These are phyloP conservation scores for Piper longum DNA, from an alignment of 164 flowering plant species.

Conservation along the genomic window DNA sequence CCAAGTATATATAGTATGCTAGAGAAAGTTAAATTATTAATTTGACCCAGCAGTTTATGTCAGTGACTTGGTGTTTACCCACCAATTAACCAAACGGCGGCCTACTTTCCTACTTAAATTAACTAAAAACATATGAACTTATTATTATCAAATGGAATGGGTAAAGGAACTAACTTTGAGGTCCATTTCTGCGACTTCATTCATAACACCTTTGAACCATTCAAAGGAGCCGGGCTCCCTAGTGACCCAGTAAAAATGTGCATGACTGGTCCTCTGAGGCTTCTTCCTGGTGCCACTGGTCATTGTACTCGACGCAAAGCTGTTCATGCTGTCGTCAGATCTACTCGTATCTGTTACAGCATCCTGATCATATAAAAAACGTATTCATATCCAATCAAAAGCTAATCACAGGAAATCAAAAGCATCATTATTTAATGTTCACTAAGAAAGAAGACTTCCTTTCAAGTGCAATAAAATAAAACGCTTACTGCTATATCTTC, in stretches of 20 bases:
- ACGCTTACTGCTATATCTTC: constrained; percentile 47
- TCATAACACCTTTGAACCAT: constrained; percentile 98
- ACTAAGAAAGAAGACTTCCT: neutral
- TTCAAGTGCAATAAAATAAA: neutral
- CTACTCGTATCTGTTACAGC: constrained; percentile 47
- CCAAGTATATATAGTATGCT: too few relatives aligned
- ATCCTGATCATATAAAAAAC: constrained; percentile 28
- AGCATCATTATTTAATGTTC: neutral
- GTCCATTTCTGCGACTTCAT: constrained; percentile 88
- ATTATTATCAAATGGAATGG: neutral
- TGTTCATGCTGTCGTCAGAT: constrained; percentile 61
- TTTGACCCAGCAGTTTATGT: neutral
- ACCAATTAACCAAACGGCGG: neutral
- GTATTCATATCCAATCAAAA: neutral
- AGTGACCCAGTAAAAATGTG: constrained; percentile 96
- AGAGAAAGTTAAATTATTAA: too few relatives aligned
- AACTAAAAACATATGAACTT: neutral
- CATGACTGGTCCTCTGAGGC: constrained; percentile 43
- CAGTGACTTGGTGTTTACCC: neutral
- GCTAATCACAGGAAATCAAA: neutral
- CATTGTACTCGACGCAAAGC: constrained; percentile 36
- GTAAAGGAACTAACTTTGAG: constrained; percentile 36
- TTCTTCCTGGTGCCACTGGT: constrained; percentile 37
- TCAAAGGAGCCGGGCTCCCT: constrained; percentile 92
- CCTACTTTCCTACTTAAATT: neutral